phyloP scores from a whole-genome alignment of 352 stramenopile genomes.

The Globisporangium cystogenes region DNA sequence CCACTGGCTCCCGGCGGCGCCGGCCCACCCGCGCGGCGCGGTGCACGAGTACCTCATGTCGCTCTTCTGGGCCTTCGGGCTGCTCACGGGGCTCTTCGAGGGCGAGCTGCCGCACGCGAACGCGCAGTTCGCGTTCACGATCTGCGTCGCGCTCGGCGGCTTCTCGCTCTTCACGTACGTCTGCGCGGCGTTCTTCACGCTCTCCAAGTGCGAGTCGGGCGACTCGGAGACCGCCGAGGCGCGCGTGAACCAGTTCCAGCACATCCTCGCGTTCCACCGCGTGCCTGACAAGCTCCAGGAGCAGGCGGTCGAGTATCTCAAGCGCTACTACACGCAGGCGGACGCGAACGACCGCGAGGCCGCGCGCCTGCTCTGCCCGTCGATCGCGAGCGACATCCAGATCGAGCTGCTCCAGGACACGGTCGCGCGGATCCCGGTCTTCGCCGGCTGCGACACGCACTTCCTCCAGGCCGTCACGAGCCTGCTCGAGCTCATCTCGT shows the following conservation, averaged over 20 bases:
- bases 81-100: slow-evolving; percentile 52
- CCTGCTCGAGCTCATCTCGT: slow-evolving; percentile 48
- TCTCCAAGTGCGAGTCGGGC: slow-evolving; percentile 64
- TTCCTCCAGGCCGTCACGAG: slow-evolving; percentile 56
- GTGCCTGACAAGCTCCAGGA: slow-evolving; percentile 40
- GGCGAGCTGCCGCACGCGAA: slow-evolving; percentile 47
- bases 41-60: slow-evolving; percentile 41
- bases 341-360: slow-evolving; percentile 61
- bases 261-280: slow-evolving; percentile 59
- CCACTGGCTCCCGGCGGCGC: slow-evolving; percentile 37
- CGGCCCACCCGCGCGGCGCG: slow-evolving; percentile 7
- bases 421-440: slow-evolving; percentile 52
- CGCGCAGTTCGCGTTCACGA: slow-evolving; percentile 56
- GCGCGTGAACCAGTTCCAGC: slow-evolving; percentile 60
- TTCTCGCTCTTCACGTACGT: slow-evolving; percentile 69
- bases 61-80: slow-evolving; percentile 62
- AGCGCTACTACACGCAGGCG: slow-evolving; percentile 56
- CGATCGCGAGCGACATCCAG: slow-evolving; percentile 64
- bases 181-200: slow-evolving; percentile 67
- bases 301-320: slow-evolving; percentile 59
- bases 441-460: slow-evolving; percentile 43
- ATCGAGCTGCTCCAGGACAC: slow-evolving; percentile 50
- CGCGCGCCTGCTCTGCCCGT: slow-evolving; percentile 55
- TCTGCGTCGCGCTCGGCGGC: slow-evolving; percentile 42
- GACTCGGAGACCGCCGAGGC: slow-evolving; percentile 50